A percentile compares a stretch with the other conserved stretches of the same genome.
These are phyloP conservation scores for Fusarium neocosmosporiellum DNA, from an alignment of 2,329 filamentous ascomycete species.

Conservation along the genomic window DNA sequence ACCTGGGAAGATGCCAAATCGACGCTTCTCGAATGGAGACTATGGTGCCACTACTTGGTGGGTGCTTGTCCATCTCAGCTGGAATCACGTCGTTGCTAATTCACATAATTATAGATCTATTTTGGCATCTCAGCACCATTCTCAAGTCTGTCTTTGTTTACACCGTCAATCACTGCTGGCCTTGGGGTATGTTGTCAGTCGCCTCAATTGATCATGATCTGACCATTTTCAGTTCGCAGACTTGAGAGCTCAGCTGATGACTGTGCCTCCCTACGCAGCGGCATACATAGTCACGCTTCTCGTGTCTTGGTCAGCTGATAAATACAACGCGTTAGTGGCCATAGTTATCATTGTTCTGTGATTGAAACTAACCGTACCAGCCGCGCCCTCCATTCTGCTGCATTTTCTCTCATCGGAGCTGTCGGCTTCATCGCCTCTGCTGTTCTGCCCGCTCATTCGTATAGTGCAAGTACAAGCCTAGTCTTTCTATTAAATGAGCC, in stretches of 20 bases:
- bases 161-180: conserved; percentile 67
- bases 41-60: conserved; percentile 72
- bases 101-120: conserved; percentile 47
- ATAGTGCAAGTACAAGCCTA: conserved; percentile 41
- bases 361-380: background rate
- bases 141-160: conserved; percentile 67
- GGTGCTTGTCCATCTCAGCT: background rate
- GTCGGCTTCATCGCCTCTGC: conserved; percentile 68
- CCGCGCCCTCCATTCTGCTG: conserved; percentile 55
- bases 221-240: conserved; percentile 21
- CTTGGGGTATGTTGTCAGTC: conserved; percentile 44
- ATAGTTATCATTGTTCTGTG: no score
- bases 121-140: conserved; percentile 64
- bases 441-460: conserved; percentile 67
- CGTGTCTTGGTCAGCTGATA: conserved; percentile 69
- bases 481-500: accelerated
- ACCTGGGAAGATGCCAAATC: conserved; percentile 75
- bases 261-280: conserved; percentile 70
- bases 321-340: conserved; percentile 58
- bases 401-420: conserved; percentile 57
- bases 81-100: background rate
- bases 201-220: conserved; percentile 10
- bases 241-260: conserved; percentile 69
- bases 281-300: conserved; percentile 57
- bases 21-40: conserved; percentile 70